Percentiles rank a stretch among this genome's conserved stretches.
These are phyloP conservation scores for Orobanche coerulescens DNA, from an alignment of 257 asterid species.

Conservation along the genomic window DNA sequence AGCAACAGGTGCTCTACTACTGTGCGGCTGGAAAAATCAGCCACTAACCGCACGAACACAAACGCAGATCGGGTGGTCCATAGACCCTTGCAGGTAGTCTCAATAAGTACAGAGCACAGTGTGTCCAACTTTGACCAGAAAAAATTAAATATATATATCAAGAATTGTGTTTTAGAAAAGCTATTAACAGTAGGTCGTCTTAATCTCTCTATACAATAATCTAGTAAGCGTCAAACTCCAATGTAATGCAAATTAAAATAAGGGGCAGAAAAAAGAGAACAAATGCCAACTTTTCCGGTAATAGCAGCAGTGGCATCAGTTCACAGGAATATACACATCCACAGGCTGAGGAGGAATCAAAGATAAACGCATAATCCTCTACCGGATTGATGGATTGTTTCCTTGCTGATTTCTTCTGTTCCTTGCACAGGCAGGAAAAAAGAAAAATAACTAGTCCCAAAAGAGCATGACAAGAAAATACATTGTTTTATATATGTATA, in stretches of 20 bases:
- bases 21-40: neutral
- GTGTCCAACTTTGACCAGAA: too few relatives aligned
- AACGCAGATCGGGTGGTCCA: too few relatives aligned
- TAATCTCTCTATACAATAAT: neutral
- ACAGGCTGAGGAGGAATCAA: neutral
- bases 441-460: neutral
- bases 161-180: neutral
- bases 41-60: too few relatives aligned
- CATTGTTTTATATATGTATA: too few relatives aligned
- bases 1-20: neutral
- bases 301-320: neutral
- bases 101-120: too few relatives aligned
- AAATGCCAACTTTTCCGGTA: neutral
- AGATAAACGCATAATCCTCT: neutral
- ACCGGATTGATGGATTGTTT: conserved; percentile 5
- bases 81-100: too few relatives aligned
- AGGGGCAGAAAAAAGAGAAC: neutral
- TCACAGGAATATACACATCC: neutral
- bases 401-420: conserved; percentile 26
- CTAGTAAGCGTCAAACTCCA: neutral
- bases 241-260: neutral
- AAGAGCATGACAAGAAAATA: too few relatives aligned
- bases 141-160: too few relatives aligned
- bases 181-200: too few relatives aligned
- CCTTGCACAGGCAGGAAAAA: conserved; percentile 28